Evolutionary conservation across 2,329 filamentous ascomycete species (phyloP), one percentile per base, ranked within the genome.

Genomic region (Monosporascus ibericus): DNA sequence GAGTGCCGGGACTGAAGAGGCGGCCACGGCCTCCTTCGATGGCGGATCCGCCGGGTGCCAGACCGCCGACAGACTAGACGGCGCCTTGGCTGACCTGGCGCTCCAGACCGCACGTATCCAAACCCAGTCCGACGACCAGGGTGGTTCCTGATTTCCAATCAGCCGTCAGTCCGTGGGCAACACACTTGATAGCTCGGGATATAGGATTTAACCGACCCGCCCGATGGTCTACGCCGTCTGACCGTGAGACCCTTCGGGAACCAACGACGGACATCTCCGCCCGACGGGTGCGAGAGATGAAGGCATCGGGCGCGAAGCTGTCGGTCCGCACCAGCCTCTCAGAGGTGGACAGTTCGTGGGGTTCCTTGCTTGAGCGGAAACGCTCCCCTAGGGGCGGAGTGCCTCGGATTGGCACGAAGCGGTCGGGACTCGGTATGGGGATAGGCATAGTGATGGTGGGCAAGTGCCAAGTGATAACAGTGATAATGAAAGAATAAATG

Each of bases 31-130:
- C 87, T 67, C 86, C 77, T 47, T 85, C 73, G 20, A 86, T 72
- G 14, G 78, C 78, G 17, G 76, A 72, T 25, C 73, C 73, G 7
- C 75, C 72, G n/a, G 82, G 80, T 48, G 81, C 79, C 9, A 81
- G 65, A n/a, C 88, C 87, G 25, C 89, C 88, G 11, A 94, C 84
- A 18, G 84, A 81, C 90, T 89, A 95, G 18, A 92, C 77, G 9
- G 85, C 79, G 3, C 87, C 86, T 55, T 77, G 72, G 65, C 87
- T 92, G 55, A 82, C 73, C 64, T 85, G 76, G 52, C 77, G 67
- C 38, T 68, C 66, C 27, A 68, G 58, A 30, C 58, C 64, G 8
- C 63, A 62, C 48, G 57, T 54, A 60, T 44, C n/a, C 44, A 37
- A 27, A 30, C 14, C 42, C 1, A 46, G 44, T 22, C 8, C 5